Base-by-base conservation (phyloP, 2,329 filamentous ascomycete genomes). In the Fusarium luffae region DNA sequence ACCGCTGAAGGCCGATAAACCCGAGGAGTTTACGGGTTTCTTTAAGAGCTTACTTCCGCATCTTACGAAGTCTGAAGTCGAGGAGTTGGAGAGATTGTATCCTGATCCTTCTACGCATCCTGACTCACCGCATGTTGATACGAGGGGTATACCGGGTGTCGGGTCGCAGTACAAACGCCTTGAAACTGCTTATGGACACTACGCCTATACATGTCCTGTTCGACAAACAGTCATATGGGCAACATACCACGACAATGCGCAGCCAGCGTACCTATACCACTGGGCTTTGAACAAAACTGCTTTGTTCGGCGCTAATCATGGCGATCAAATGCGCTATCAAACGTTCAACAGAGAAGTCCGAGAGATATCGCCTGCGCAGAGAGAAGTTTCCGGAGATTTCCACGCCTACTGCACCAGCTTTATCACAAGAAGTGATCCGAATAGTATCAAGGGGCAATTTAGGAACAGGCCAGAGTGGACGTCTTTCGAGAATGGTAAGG, bases 331-430 rank as follows among this genome's bases (percentile, higher is more conserved):
- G 59, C 55, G 70, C 1, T 74, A 74, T 30, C 68, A 85, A 59
- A 83, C 82, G 0, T 83, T 80, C 37, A 81, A 80, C 56, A 74
- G 71, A 3, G 77, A 74, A 7, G 81, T 82, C 1, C 75, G 78
- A 0, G 73, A 75, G 9, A 75, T 81, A 7, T 85, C 77, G 2
- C 56, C 68, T 1, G 71, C 74, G 10, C 77, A 78, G 46, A 72
- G 67, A 4, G 68, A 70, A 40, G 52, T 73, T 4, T 59, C 71
- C 3, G 70, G 71, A 7, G 59, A 66, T 18, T 63, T 73, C n/a
- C 69, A 74, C 7, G 57, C 68, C 4, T 74, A 72, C 21, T 71
- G 68, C 40, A 66, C 63, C 4, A 74, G 70, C 42, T 74, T 74
- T 43, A 69, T 74, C 40, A 73, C 66, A 1, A 71, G 56, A 7